phyloP scores from a whole-genome alignment of 345 rosid genomes.

The Murraya paniculata region DNA sequence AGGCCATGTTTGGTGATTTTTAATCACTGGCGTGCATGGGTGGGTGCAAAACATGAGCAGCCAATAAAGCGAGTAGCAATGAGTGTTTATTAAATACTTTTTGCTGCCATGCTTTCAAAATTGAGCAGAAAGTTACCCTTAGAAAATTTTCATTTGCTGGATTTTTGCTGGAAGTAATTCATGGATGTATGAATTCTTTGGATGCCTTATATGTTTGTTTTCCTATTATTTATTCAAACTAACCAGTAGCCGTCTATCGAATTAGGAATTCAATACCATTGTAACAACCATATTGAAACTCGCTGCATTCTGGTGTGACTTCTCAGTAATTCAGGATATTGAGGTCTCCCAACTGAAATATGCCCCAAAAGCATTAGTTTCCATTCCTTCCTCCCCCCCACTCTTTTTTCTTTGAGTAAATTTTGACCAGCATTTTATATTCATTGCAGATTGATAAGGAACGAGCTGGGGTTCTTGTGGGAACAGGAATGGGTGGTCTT shows the following conservation, averaged over 20 bases:
- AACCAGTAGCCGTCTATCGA: background rate
- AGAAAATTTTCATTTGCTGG: background rate
- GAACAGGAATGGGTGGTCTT: constrained; percentile 98
- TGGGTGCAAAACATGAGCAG: too few species aligned
- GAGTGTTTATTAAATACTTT: too few species aligned
- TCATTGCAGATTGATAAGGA: constrained; percentile 61
- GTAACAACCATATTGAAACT: background rate
- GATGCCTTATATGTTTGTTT: background rate
- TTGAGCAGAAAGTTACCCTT: background rate
- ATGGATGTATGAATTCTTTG: background rate
- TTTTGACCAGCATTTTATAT: background rate
- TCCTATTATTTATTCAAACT: background rate
- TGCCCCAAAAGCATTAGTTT: background rate
- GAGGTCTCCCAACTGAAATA: background rate
- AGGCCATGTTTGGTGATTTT: background rate
- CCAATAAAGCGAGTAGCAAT: too few species aligned
- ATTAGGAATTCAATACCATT: background rate
- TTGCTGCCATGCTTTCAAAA: background rate
- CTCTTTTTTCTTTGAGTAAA: background rate
- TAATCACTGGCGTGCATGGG: background rate
- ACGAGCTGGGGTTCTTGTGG: constrained; percentile 91
- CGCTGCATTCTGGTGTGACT: background rate
- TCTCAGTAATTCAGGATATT: background rate
- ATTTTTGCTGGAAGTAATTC: background rate
- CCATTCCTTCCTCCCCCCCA: background rate